Evolutionary conservation across 2,329 filamentous ascomycete species (phyloP).

Genomic region (Botrytis squamosa): DNA sequence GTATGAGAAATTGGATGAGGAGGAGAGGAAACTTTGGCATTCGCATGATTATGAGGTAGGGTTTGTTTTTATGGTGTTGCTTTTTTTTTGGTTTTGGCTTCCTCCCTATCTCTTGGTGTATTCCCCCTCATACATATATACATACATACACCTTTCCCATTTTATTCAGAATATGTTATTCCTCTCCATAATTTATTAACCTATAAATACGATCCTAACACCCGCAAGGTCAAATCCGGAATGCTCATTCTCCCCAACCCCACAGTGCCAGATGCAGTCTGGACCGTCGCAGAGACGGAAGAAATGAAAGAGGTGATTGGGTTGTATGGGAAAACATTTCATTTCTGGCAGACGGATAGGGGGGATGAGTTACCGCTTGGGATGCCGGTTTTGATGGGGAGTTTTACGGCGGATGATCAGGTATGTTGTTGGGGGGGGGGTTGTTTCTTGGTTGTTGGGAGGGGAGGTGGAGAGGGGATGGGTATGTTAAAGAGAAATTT

Average conservation of each 20-base stretch:
- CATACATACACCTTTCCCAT: too few relatives aligned
- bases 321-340: slow-evolving; percentile 81
- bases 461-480: background rate
- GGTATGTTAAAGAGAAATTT: background rate
- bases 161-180: too few relatives aligned
- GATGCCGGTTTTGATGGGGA: slow-evolving; percentile 20
- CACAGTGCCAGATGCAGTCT: slow-evolving; percentile 56
- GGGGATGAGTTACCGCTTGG: slow-evolving; percentile 43
- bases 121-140: too few relatives aligned
- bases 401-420: slow-evolving; percentile 18
- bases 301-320: slow-evolving; percentile 77
- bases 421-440: background rate
- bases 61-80: slow-evolving; percentile 42
- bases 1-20: slow-evolving; percentile 61
- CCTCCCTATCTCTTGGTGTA: too few relatives aligned
- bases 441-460: background rate
- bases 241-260: slow-evolving; percentile 73
- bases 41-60: slow-evolving; percentile 58
- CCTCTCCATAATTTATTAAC: background rate
- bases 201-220: background rate
- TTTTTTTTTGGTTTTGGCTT: slow-evolving; percentile 52
- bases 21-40: slow-evolving; percentile 79
- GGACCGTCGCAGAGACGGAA: slow-evolving; percentile 73
- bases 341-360: slow-evolving; percentile 81
- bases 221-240: slow-evolving; percentile 43